Conservation (phyloP, 1,284 basidiomycete species). For the Flammula alnicola region DNA sequence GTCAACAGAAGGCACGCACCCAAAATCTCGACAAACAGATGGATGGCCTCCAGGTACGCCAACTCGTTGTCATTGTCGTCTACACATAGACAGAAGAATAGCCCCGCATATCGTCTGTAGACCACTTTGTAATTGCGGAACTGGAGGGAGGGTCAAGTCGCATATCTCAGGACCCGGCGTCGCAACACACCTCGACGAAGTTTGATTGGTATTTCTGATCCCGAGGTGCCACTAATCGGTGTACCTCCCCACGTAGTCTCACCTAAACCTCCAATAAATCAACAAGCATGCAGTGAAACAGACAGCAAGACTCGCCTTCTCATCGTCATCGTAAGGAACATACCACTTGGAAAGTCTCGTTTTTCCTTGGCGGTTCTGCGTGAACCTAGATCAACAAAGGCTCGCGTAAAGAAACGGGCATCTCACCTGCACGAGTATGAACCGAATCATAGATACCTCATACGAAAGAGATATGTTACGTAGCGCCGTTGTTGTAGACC, state of each 20-base stretch:
- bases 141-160: constrained; percentile 43
- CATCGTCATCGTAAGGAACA: constrained; percentile 93
- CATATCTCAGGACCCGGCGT: neutral
- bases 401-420: neutral
- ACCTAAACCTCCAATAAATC: constrained; percentile 54
- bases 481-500: neutral
- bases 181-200: constrained; percentile 87
- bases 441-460: constrained; percentile 76
- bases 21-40: constrained; percentile 97
- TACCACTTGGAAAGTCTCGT: constrained; percentile 98
- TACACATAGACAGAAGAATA: constrained; percentile 98
- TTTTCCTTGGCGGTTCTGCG: constrained; percentile 97
- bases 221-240: constrained; percentile 92
- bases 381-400: neutral
- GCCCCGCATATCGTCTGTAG: constrained; percentile 95
- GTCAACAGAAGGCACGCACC: constrained; percentile 45
- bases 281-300: neutral
- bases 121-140: constrained; percentile 96
- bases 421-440: constrained; percentile 88
- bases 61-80: constrained; percentile 99
- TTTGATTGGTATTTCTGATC: constrained; percentile 99
- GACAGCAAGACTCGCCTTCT: constrained; percentile 68
- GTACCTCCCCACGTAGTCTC: constrained; percentile 92
- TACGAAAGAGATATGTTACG: neutral
- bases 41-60: constrained; percentile 96